Conservation (phyloP, 2,329 filamentous ascomycete genomes). For the Trichoderma pleuroti region DNA sequence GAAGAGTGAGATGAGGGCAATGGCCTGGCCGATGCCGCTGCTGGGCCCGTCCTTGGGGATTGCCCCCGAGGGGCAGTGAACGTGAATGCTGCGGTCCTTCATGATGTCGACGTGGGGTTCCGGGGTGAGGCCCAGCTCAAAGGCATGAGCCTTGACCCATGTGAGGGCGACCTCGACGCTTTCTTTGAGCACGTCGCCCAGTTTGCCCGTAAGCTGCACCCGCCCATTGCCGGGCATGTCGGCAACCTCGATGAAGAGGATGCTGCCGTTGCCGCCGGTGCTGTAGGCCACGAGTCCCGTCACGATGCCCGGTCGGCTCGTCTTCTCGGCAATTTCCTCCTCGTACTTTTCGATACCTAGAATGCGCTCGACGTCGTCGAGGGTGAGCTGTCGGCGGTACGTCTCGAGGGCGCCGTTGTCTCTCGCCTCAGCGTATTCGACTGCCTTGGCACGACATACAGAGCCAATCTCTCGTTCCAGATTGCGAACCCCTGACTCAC, state of each 20-base stretch:
- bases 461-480: constrained; percentile 93
- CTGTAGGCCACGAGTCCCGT: constrained; percentile 95
- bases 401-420: constrained; percentile 64
- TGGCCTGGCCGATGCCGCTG: constrained; percentile 89
- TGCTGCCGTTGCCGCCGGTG: constrained; percentile 87
- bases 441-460: constrained; percentile 91
- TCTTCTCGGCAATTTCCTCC: constrained; percentile 89
- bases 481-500: constrained; percentile 92
- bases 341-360: constrained; percentile 91
- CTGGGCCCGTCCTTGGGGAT: constrained; percentile 89
- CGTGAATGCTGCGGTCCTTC: constrained; percentile 89
- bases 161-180: constrained; percentile 92
- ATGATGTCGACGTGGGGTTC: constrained; percentile 88
- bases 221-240: constrained; percentile 93
- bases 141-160: constrained; percentile 97
- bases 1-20: constrained; percentile 89
- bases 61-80: constrained; percentile 91
- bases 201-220: constrained; percentile 92
- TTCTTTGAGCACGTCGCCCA: constrained; percentile 95
- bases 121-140: constrained; percentile 77
- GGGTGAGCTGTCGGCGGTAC: constrained; percentile 70
- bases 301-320: constrained; percentile 81
- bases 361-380: constrained; percentile 83
- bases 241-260: constrained; percentile 96
- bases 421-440: constrained; percentile 87